phyloP scores from a whole-genome alignment of 805 yeast species.

The Pichia membranifaciens region DNA sequence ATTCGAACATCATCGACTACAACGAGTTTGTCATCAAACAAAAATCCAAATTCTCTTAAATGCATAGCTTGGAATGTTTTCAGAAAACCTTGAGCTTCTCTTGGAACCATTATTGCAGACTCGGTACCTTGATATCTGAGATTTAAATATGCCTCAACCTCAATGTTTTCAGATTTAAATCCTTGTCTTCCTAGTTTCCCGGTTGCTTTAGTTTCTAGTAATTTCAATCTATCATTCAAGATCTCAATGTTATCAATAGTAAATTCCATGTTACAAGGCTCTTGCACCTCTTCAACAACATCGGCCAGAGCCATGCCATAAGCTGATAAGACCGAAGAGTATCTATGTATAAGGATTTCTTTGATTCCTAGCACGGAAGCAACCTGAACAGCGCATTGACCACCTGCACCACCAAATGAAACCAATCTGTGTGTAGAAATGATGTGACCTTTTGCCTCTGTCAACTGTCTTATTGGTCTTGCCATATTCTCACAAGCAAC shows the following conservation, averaged over 20 bases:
- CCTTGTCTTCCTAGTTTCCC: slow-evolving; percentile 47
- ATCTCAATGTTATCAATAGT: slow-evolving; percentile 26
- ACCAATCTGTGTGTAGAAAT: slow-evolving; percentile 65
- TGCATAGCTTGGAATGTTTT: slow-evolving; percentile 50
- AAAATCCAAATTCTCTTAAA: slow-evolving; percentile 68
- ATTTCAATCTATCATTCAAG: slow-evolving; percentile 41
- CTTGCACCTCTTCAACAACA: slow-evolving; percentile 73
- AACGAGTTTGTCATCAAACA: slow-evolving; percentile 44
- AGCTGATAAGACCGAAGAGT: slow-evolving; percentile 80
- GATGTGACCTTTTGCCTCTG: slow-evolving; percentile 78
- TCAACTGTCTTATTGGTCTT: slow-evolving; percentile 78
- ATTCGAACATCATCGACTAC: slow-evolving; percentile 72
- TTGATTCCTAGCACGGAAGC: slow-evolving; percentile 66
- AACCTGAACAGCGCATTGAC: slow-evolving; percentile 79
- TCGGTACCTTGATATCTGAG: slow-evolving; percentile 88
- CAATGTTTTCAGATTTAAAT: slow-evolving; percentile 38
- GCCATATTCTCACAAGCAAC: slow-evolving; percentile 90
- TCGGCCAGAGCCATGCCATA: slow-evolving; percentile 87
- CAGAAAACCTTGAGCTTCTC: slow-evolving; percentile 29
- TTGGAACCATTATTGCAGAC: slow-evolving; percentile 67
- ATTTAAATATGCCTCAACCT: slow-evolving; percentile 62
- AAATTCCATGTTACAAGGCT: slow-evolving; percentile 53
- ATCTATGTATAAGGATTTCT: slow-evolving; percentile 68
- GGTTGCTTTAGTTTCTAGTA: slow-evolving; percentile 39
- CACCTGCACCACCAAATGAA: slow-evolving; percentile 92